Evolutionary conservation across 164 flowering plant species (phyloP).

Genomic region (Nymphaea thermarum): DNA sequence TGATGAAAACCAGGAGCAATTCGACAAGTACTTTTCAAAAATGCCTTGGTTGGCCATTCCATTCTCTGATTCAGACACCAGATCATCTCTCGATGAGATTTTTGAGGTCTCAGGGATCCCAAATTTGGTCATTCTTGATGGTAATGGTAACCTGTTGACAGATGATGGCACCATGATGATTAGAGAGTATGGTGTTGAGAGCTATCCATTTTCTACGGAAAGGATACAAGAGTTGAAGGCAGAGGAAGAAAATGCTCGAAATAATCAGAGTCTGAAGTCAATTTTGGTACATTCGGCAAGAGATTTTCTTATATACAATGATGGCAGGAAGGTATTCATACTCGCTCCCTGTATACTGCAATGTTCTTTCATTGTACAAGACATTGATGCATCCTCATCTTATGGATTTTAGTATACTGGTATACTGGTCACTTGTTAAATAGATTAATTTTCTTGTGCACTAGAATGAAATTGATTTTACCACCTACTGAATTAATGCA

Average conservation of each 20-base stretch:
- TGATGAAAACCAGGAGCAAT: constrained; percentile 44
- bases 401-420: too few relatives aligned
- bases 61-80: constrained; percentile 43
- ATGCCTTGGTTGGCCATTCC: constrained; percentile 91
- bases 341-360: not conserved
- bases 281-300: constrained; percentile 35
- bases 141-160: constrained; percentile 27
- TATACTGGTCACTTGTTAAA: too few relatives aligned
- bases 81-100: constrained; percentile 17
- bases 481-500: too few relatives aligned
- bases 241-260: constrained; percentile 38
- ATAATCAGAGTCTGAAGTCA: constrained; percentile 40
- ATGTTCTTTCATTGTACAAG: not conserved
- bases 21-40: constrained; percentile 40
- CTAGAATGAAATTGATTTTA: too few relatives aligned
- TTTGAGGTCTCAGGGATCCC: constrained; percentile 53
- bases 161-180: constrained; percentile 28
- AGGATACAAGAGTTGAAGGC: constrained; percentile 33
- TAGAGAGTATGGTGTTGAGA: constrained; percentile 40
- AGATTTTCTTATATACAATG: constrained; percentile 31
- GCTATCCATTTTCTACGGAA: constrained; percentile 44
- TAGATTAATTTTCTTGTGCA: too few relatives aligned
- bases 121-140: constrained; percentile 45
- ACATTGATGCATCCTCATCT: not conserved
- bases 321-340: constrained; percentile 27